A percentile compares a stretch with the other conserved stretches of the same genome.
These are phyloP conservation scores for Solanum hybrid DNA, from an alignment of 305 asterid genomes.

Conservation along the genomic window DNA sequence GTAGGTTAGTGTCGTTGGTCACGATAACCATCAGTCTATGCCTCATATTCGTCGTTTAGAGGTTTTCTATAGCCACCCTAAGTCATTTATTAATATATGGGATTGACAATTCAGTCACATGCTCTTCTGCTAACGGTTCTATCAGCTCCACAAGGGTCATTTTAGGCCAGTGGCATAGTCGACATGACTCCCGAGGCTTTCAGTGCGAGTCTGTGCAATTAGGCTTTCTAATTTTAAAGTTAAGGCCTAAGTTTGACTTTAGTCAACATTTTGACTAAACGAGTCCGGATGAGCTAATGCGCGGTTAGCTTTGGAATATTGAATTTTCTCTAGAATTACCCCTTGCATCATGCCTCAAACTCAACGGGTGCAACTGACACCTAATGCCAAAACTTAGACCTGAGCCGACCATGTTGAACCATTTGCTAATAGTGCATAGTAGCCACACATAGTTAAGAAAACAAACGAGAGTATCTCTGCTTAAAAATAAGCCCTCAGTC, in stretches of 20 bases:
- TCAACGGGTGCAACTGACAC: not conserved
- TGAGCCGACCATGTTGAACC: not conserved
- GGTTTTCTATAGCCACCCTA: no score
- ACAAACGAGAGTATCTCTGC: not conserved
- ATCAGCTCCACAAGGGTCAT: no score
- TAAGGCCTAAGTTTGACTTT: not conserved
- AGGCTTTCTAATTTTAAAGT: not conserved
- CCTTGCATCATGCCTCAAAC: not conserved
- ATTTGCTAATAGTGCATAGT: not conserved
- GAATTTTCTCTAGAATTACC: not conserved
- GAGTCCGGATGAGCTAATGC: not conserved
- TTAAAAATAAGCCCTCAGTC: not conserved
- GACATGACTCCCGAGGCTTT: no score
- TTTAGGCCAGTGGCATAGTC: no score
- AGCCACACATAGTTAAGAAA: not conserved
- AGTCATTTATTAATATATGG: no score
- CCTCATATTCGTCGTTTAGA: no score
- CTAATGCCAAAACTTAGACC: not conserved
- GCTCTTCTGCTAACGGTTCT: no score
- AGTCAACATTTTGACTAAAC: not conserved
- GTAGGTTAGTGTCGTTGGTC: no score
- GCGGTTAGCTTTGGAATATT: not conserved
- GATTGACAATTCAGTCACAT: no score
- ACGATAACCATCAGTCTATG: no score
- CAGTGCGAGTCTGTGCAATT: no score